Evolutionary conservation across 352 stramenopile species (phyloP).

Genomic region (Pythium grandisporangium): DNA sequence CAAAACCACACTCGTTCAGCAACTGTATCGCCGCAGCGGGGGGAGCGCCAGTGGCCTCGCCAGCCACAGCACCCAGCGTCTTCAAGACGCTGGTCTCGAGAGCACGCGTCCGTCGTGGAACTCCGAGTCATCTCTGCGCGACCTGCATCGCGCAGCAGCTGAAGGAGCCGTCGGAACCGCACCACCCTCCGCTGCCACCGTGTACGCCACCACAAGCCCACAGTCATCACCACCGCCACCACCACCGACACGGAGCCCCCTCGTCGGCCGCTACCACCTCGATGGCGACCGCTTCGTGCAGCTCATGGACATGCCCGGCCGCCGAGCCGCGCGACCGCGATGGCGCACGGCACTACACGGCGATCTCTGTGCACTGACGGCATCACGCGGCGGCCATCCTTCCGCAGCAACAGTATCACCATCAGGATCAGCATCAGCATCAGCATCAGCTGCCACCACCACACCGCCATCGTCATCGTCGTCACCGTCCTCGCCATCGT

Average conservation of each 20-base stretch:
- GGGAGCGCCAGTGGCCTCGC: slow-evolving; percentile 9
- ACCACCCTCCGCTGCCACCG: slow-evolving; percentile 6
- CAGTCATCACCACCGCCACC: slow-evolving; percentile 14
- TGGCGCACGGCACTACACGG: slow-evolving; percentile 15
- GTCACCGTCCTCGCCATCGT: neutral
- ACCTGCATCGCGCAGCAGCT: neutral
- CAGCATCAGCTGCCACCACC: neutral
- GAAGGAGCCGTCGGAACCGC: neutral
- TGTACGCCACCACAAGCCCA: slow-evolving; percentile 15
- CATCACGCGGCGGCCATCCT: too few species aligned
- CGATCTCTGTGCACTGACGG: neutral
- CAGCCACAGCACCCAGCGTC: slow-evolving; percentile 2
- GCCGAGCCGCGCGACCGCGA: slow-evolving; percentile 19
- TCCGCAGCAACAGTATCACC: slow-evolving; percentile 1
- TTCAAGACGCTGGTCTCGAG: too few species aligned
- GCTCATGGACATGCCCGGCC: slow-evolving; percentile 31
- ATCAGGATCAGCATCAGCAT: neutral
- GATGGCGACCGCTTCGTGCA: slow-evolving; percentile 34
- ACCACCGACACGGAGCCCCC: slow-evolving; percentile 3
- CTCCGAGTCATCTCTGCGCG: slow-evolving; percentile 1
- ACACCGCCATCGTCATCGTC: neutral
- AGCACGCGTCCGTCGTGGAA: slow-evolving; percentile 2
- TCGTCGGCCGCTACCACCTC: slow-evolving; percentile 15
- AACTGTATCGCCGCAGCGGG: slow-evolving; percentile 20
- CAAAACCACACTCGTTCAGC: slow-evolving; percentile 47